These are phyloP conservation scores for Gnetum montanum DNA, from an alignment of 75 land plant genomes.

Conservation along the genomic window DNA sequence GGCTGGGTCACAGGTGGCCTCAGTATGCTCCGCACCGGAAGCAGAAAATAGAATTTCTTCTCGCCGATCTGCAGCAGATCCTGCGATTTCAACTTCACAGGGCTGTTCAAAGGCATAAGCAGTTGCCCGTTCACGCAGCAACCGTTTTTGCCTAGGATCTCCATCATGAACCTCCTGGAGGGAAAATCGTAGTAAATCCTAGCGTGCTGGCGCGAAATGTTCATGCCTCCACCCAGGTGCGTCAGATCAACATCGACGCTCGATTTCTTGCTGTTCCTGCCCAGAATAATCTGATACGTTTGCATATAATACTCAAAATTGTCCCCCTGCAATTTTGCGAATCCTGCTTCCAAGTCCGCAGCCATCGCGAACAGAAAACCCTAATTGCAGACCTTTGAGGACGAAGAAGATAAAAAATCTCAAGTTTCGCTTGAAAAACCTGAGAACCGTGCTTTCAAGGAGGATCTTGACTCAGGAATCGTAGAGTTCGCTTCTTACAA, in stretches of 20 bases:
- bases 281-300: constrained; percentile 90
- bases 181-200: constrained; percentile 95
- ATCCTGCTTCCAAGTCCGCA: constrained; percentile 78
- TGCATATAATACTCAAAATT: constrained; percentile 99
- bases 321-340: constrained; percentile 97
- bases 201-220: constrained; percentile 96
- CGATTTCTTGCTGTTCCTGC: constrained; percentile 88
- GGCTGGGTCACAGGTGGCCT: constrained; percentile 10
- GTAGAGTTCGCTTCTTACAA: too few relatives aligned
- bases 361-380: too few relatives aligned
- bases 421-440: too few relatives aligned
- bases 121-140: constrained; percentile 86
- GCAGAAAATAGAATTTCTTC: constrained; percentile 88
- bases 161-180: constrained; percentile 78
- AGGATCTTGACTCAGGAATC: too few relatives aligned
- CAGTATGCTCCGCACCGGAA: constrained; percentile 62
- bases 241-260: constrained; percentile 92
- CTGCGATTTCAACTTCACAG: constrained; percentile 92
- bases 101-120: constrained; percentile 62
- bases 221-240: constrained; percentile 94
- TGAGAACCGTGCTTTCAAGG: too few relatives aligned
- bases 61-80: constrained; percentile 94
- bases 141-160: constrained; percentile 92
- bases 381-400: too few relatives aligned
- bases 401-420: too few relatives aligned